Evolutionary conservation across 2,329 filamentous ascomycete genomes (phyloP).

Genomic region (Proliferodiscus dingleyae): DNA sequence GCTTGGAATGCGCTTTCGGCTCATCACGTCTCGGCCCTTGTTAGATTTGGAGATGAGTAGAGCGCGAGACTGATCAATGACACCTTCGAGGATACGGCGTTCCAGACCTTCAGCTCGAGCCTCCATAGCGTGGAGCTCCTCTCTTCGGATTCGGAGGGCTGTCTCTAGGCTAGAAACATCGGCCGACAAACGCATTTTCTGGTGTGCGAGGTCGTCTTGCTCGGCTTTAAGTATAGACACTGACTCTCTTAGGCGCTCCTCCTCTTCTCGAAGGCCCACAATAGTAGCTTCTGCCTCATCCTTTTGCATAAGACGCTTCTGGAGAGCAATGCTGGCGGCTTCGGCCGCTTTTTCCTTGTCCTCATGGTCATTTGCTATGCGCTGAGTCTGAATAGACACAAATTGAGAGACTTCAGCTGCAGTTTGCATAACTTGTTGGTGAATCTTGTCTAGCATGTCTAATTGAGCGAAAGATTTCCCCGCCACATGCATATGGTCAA

Average conservation of each 20-base stretch:
- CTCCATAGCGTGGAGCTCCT: slow-evolving; percentile 91
- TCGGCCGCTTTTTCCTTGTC: slow-evolving; percentile 74
- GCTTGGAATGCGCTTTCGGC: slow-evolving; percentile 46
- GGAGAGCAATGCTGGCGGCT: slow-evolving; percentile 74
- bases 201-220: slow-evolving; percentile 68
- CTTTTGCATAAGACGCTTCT: slow-evolving; percentile 65
- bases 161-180: slow-evolving; percentile 91
- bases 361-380: slow-evolving; percentile 72
- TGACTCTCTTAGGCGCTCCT: slow-evolving; percentile 55
- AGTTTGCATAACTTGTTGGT: slow-evolving; percentile 78
- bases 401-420: slow-evolving; percentile 82
- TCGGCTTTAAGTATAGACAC: slow-evolving; percentile 49
- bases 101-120: slow-evolving; percentile 81
- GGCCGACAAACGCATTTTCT: slow-evolving; percentile 74
- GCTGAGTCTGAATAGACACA: slow-evolving; percentile 68
- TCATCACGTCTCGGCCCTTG: slow-evolving; percentile 42
- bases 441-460: slow-evolving; percentile 80
- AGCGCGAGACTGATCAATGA: slow-evolving; percentile 91
- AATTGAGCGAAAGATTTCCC: slow-evolving; percentile 70
- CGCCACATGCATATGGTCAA: slow-evolving; percentile 61
- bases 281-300: slow-evolving; percentile 54
- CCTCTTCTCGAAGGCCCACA: slow-evolving; percentile 49
- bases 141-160: slow-evolving; percentile 78
- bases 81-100: slow-evolving; percentile 86
- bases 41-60: slow-evolving; percentile 69